Evolutionary conservation across 306 rosid genomes (phyloP).

Genomic region (Quillaja saponaria): DNA sequence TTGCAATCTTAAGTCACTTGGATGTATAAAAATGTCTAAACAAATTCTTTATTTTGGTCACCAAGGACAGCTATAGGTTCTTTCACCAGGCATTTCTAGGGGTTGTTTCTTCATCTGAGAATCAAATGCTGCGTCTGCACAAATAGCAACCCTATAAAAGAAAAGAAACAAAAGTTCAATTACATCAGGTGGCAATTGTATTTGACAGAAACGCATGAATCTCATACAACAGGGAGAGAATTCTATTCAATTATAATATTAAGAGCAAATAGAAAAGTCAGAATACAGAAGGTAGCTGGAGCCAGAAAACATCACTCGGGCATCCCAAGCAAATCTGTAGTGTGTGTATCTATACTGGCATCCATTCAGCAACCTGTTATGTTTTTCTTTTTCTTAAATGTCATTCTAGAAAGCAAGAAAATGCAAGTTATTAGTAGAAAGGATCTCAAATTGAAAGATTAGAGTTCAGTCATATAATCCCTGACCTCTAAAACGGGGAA

Average conservation of each 20-base stretch:
- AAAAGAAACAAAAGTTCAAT: conserved; percentile 17
- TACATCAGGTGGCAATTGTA: conserved; percentile 15
- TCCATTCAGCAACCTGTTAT: not conserved
- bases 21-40: conserved; percentile 22
- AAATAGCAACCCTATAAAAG: conserved; percentile 25
- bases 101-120: conserved; percentile 31
- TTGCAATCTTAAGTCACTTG: conserved; percentile 28
- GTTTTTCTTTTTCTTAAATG: too few species aligned
- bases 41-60: conserved; percentile 33
- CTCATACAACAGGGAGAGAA: not conserved
- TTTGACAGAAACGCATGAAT: conserved; percentile 5
- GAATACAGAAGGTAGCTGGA: not conserved
- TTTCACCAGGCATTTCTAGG: conserved; percentile 24
- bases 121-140: conserved; percentile 18
- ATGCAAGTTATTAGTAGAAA: conserved; percentile 12
- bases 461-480: conserved; percentile 7
- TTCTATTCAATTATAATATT: not conserved
- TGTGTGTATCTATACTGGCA: not conserved
- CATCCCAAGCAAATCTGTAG: not conserved
- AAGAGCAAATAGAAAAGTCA: too few species aligned
- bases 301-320: too few species aligned
- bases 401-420: conserved; percentile 11
- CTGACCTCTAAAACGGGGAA: conserved; percentile 7
- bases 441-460: conserved; percentile 7
- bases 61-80: conserved; percentile 25